A percentile compares a stretch with the other conserved stretches of the same genome.
phyloP scores from a whole-genome alignment of 2,329 filamentous ascomycete genomes.

The Verticillium alfalfae region DNA sequence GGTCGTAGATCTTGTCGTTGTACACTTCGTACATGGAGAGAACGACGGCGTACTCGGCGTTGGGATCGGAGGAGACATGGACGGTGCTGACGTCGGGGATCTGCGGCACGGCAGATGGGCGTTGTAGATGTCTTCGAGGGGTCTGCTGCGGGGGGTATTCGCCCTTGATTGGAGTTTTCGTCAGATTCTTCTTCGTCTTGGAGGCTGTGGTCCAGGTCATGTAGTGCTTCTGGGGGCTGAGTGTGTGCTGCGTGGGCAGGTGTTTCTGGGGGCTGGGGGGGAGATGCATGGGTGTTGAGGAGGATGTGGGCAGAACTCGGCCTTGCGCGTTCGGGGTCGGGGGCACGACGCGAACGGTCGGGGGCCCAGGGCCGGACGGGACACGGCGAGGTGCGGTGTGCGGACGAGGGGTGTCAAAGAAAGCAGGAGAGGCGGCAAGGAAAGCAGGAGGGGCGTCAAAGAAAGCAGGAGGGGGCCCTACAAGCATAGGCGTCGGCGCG shows the following conservation, averaged over 20 bases:
- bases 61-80: slow-evolving; percentile 58
- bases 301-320: not conserved
- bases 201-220: slow-evolving; percentile 20
- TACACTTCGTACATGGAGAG: slow-evolving; percentile 99
- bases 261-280: slow-evolving; percentile 7
- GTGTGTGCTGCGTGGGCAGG: not conserved
- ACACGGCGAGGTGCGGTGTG: slow-evolving; percentile 11
- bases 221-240: slow-evolving; percentile 17
- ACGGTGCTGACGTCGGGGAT: slow-evolving; percentile 70
- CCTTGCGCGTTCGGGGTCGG: slow-evolving; percentile 5
- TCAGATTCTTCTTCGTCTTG: slow-evolving; percentile 36
- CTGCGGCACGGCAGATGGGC: slow-evolving; percentile 66
- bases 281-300: not conserved
- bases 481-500: slow-evolving; percentile 64
- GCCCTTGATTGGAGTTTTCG: slow-evolving; percentile 45
- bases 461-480: slow-evolving; percentile 36
- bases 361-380: slow-evolving; percentile 26
- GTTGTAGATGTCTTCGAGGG: slow-evolving; percentile 58
- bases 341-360: slow-evolving; percentile 39
- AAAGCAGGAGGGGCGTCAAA: slow-evolving; percentile 4
- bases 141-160: slow-evolving; percentile 48
- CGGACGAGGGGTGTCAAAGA: slow-evolving; percentile 11
- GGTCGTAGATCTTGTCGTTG: slow-evolving; percentile 95
- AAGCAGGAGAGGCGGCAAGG: slow-evolving; percentile 17
- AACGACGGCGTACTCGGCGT: slow-evolving; percentile 78